Base-by-base conservation (phyloP, 192 early-diverging fungal genomes). In the Chytriomyces sp. region DNA sequence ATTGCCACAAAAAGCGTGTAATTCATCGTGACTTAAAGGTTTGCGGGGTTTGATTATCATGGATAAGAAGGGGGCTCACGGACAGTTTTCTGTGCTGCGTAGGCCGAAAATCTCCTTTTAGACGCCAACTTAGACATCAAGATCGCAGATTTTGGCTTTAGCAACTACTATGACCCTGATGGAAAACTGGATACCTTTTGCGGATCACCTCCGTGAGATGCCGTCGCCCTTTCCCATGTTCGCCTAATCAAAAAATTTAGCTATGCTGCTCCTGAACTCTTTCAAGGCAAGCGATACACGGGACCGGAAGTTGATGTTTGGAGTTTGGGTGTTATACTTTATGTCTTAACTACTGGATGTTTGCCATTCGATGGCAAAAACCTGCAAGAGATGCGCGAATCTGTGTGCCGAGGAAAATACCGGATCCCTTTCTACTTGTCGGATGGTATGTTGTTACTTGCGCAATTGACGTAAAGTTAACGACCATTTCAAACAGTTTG, bases 291-390 rank as follows among this genome's bases (percentile, higher is more conserved):
- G 7, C 28, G 78, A 36, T 99, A 99, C 78, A 93, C 94, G 5
- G 97, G 96, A 5, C 94, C 95, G 25, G 96, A 98, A 82, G 97
- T 98, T 5, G 97, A 99, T 82, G 93, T 96, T 8, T 99, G 97
- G 97, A 94, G 92, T 81, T 91, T 93, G 77, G 97, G 97, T 28
- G 93, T 98, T 8, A 95, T 98, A 75, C 81, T 98, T 26, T 98
- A 96, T 74, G 96, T 97, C 32, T 89, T 98, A 85, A 88, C 95
- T 28, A 94, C 92, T 57, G 96, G 96, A 6, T 89, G 93, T 49
- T 85, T 98, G 34, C 98, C 98, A 0, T 99, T 99, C 74, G 98
- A 99, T 71, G 98, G 96, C 71, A 95, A 99, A 76, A 94, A 98
- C 71, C 91, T 99, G 44, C 84, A 84, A 67, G 83, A 87, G 59